These are phyloP conservation scores for Trifolium subterraneum DNA, from an alignment of 306 rosid species.

Conservation along the genomic window DNA sequence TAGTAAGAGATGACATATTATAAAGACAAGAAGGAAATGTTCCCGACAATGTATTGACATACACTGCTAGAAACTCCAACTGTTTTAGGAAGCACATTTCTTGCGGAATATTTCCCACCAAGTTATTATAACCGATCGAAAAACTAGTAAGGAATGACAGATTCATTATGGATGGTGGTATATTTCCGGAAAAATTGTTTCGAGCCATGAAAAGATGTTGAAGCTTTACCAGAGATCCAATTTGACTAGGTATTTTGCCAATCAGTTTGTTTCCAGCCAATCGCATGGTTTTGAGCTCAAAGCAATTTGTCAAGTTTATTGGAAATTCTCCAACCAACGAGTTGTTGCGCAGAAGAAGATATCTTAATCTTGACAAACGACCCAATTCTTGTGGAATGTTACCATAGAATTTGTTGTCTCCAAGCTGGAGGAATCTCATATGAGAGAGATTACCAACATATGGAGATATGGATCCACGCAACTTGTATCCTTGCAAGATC, in stretches of 20 bases:
- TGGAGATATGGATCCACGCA: constrained; percentile 19
- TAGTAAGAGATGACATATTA: no score
- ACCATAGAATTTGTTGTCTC: background rate
- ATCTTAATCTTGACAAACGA: background rate
- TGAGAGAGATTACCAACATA: constrained; percentile 11
- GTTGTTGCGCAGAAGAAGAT: background rate
- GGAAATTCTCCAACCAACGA: background rate
- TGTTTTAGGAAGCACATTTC: no score
- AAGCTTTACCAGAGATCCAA: background rate
- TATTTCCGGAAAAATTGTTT: constrained; percentile 2
- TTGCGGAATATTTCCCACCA: no score
- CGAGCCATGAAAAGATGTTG: background rate
- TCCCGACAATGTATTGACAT: no score
- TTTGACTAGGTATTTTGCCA: background rate
- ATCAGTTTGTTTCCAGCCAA: background rate
- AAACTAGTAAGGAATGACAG: background rate
- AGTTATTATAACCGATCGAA: no score
- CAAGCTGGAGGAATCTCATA: background rate
- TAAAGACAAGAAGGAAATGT: no score
- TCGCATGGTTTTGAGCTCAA: background rate
- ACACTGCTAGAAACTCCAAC: no score
- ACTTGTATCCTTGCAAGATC: background rate
- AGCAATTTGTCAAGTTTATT: background rate
- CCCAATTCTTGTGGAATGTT: constrained; percentile 8
- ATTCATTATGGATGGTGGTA: background rate